These are phyloP conservation scores for Sugiyamaella grinbergsii DNA, from an alignment of 1,139 yeast species.

Conservation along the genomic window DNA sequence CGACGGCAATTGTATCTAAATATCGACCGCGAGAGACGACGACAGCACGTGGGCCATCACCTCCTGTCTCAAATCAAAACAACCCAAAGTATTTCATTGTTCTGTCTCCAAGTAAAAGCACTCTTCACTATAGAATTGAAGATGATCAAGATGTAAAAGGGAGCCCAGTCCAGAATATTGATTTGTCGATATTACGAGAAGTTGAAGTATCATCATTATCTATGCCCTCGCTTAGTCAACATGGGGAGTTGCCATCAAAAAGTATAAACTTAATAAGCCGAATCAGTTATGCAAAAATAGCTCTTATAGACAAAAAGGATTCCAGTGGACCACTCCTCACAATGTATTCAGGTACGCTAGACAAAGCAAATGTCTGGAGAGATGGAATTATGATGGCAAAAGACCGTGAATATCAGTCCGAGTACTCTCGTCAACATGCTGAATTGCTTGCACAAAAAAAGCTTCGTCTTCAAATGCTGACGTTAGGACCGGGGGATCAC, in stretches of 20 bases:
- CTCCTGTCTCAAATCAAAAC: slow-evolving; percentile 41
- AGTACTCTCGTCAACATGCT: slow-evolving; percentile 62
- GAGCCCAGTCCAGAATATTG: neutral
- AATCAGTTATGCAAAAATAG: slow-evolving; percentile 36
- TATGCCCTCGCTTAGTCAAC: neutral
- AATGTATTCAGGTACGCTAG: slow-evolving; percentile 72
- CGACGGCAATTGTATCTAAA: neutral
- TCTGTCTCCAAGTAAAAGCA: slow-evolving; percentile 71
- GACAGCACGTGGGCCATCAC: slow-evolving; percentile 9
- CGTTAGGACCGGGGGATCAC: slow-evolving; percentile 48
- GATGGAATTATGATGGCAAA: slow-evolving; percentile 74
- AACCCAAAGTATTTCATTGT: slow-evolving; percentile 54
- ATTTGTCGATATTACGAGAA: slow-evolving; percentile 3
- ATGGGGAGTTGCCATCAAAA: neutral
- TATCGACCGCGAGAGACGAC: neutral
- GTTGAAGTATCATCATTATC: neutral
- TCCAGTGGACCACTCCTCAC: slow-evolving; percentile 43
- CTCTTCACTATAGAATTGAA: slow-evolving; percentile 53
- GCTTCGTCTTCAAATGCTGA: slow-evolving; percentile 64
- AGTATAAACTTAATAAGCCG: slow-evolving; percentile 24
- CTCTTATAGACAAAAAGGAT: slow-evolving; percentile 27
- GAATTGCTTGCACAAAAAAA: slow-evolving; percentile 60
- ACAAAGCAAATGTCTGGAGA: slow-evolving; percentile 71
- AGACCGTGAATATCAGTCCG: slow-evolving; percentile 49
- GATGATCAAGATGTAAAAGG: neutral